Conservation (phyloP, 352 stramenopile genomes). For the Discostella stelligera region DNA sequence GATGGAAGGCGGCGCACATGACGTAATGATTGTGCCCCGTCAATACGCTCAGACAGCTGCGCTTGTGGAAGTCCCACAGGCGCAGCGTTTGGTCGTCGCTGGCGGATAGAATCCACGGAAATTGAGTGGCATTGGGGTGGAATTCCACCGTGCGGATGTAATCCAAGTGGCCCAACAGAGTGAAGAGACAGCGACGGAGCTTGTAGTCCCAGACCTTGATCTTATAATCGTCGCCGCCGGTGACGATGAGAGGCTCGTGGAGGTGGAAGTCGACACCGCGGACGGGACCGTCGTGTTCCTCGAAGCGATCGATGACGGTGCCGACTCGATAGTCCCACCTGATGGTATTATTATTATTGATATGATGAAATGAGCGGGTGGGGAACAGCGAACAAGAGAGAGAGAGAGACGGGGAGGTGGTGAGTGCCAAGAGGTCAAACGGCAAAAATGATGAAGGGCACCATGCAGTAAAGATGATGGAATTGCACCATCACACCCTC, state of each 20-base stretch:
- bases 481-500: too few relatives aligned
- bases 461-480: not conserved
- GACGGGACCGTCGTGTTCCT: slow-evolving; percentile 99
- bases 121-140: slow-evolving; percentile 92
- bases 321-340: slow-evolving; percentile 99
- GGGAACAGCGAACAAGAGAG: slow-evolving; percentile 1
- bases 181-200: slow-evolving; percentile 97
- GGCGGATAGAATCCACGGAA: slow-evolving; percentile 97
- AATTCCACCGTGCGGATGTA: slow-evolving; percentile 99
- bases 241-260: slow-evolving; percentile 96
- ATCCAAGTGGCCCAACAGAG: slow-evolving; percentile 97
- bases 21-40: slow-evolving; percentile 99
- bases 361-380: slow-evolving; percentile 10
- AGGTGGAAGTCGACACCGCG: slow-evolving; percentile 98
- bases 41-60: slow-evolving; percentile 98
- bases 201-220: slow-evolving; percentile 99
- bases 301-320: slow-evolving; percentile 98
- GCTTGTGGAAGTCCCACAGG: slow-evolving; percentile 99
- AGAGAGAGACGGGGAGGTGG: slow-evolving; percentile 1
- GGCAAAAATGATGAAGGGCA: not conserved
- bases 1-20: slow-evolving; percentile 99
- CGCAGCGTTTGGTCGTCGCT: slow-evolving; percentile 99
- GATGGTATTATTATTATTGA: slow-evolving; percentile 10
- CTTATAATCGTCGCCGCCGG: slow-evolving; percentile 99
- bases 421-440: not conserved